Conservation (phyloP, 2,329 filamentous ascomycete genomes). For the Amylocarpus encephaloides region DNA sequence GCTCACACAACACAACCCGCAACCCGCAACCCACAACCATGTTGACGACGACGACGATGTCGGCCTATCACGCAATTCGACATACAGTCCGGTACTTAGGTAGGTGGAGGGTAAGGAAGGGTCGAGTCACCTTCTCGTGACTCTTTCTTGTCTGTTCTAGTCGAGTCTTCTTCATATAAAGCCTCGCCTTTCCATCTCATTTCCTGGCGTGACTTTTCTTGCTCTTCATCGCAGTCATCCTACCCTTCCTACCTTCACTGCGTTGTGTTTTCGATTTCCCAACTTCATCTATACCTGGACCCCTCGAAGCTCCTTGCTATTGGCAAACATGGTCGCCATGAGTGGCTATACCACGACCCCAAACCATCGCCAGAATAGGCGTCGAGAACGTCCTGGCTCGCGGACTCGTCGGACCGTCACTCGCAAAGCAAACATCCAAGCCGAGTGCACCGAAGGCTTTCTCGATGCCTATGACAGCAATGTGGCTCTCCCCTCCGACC, state of each 20-base stretch:
- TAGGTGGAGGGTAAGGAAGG: background rate
- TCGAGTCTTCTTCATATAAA: slow-evolving; percentile 16
- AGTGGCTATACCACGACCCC: slow-evolving; percentile 20
- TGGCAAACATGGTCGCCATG: slow-evolving; percentile 15
- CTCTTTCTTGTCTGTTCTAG: background rate
- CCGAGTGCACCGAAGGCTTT: slow-evolving; percentile 24
- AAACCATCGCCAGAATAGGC: slow-evolving; percentile 28
- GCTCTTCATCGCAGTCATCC: slow-evolving; percentile 25
- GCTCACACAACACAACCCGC: background rate
- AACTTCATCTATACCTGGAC: background rate
- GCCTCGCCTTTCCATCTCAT: background rate
- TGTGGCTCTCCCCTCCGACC: slow-evolving; percentile 24
- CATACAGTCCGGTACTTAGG: background rate
- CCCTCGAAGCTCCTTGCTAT: background rate
- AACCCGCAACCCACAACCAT: background rate
- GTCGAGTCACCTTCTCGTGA: slow-evolving; percentile 1
- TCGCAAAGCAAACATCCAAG: slow-evolving; percentile 21
- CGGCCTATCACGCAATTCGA: background rate
- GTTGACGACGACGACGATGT: background rate
- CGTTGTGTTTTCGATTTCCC: slow-evolving; percentile 5
- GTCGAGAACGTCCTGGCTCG: slow-evolving; percentile 29
- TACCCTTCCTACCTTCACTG: slow-evolving; percentile 10
- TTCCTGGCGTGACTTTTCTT: slow-evolving; percentile 8
- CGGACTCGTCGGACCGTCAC: slow-evolving; percentile 26
- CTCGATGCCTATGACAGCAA: slow-evolving; percentile 23